phyloP scores from a whole-genome alignment of 768 basidiomycete species.

The Boletus pseudo-olivaceus region DNA sequence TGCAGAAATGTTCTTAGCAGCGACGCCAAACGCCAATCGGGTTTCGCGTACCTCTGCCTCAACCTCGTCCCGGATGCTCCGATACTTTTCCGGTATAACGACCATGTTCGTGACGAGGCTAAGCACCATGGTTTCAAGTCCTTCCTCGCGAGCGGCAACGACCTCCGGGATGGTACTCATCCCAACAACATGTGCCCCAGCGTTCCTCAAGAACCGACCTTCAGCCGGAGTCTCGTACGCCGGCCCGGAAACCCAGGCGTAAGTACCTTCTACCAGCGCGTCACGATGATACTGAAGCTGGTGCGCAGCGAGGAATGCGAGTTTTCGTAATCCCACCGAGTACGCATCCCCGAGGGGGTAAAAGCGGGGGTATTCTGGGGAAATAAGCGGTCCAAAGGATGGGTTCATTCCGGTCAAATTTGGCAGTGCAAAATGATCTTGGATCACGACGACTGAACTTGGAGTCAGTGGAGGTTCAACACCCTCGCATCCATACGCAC shows the following conservation, averaged over 20 bases:
- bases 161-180: conserved; percentile 95
- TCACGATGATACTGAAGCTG: conserved; percentile 48
- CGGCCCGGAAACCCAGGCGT: conserved; percentile 89
- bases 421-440: conserved; percentile 82
- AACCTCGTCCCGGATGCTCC: conserved; percentile 71
- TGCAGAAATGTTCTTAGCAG: conserved; percentile 1
- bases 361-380: conserved; percentile 65
- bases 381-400: conserved; percentile 66
- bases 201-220: conserved; percentile 67
- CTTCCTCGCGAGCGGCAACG: conserved; percentile 71
- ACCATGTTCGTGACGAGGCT: conserved; percentile 87
- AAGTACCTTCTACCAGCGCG: conserved; percentile 75
- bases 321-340: conserved; percentile 63
- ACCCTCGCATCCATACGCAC: conserved; percentile 39
- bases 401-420: conserved; percentile 76
- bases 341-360: conserved; percentile 84
- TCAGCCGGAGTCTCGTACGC: conserved; percentile 90
- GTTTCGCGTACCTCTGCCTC: conserved; percentile 60
- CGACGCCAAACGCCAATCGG: background rate
- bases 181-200: conserved; percentile 87
- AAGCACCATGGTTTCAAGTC: conserved; percentile 70
- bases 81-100: conserved; percentile 62
- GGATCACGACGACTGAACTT: conserved; percentile 68
- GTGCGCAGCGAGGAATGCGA: conserved; percentile 70
- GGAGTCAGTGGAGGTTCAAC: conserved; percentile 9